Base-by-base conservation (phyloP, 257 asterid species). In the Misopates orontium region DNA sequence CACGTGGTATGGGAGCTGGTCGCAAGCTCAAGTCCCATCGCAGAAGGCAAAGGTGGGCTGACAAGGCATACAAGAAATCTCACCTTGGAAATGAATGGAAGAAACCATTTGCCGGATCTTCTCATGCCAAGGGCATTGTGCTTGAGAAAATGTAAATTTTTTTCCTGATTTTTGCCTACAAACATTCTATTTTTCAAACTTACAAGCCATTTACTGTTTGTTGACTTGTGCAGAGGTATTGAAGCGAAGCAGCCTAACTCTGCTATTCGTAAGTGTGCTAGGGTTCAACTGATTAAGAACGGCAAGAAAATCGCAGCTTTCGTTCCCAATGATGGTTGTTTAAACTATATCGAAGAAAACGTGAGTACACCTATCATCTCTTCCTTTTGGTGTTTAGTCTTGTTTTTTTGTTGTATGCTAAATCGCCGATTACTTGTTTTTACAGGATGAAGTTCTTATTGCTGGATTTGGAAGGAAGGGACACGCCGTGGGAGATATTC, bases 201-300 rank as follows among this genome's bases (percentile, higher is more conserved):
- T 5, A 45, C 51, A 3, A 5, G 51, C 0, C 18, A 36, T 36
- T 4, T 3, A 5, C 42, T 6, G 6, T n/a, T 28, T 17, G 10
- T 69, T 36, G 32, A 21, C 56, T 60, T 76, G 47, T 75, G 74
- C 82, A 83, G 88, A 55, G 88, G 88, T 31, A 83, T 83, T 70
- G 88, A 83, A 75, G 88, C 88, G 24, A 83, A 83, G 73, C 88
- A 83, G 83, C 88, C 88, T 0, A 83, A 83, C 83, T 83, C 88
- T 75, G 88, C 88, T 49, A 83, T 83, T 57, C 88, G 88, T 79
- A 83, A 83, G 24, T 83, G 88, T 77, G 88, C 88, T 10, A 79
- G 88, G 74, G 88, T 83, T 70, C 88, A 83, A 72, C 85, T 83
- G 57, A 83, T 83, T 7, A 83, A 83, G 85, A 83, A 83, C 14